These are phyloP conservation scores for Hibiscus trionum DNA, from an alignment of 345 rosid species.

Conservation along the genomic window DNA sequence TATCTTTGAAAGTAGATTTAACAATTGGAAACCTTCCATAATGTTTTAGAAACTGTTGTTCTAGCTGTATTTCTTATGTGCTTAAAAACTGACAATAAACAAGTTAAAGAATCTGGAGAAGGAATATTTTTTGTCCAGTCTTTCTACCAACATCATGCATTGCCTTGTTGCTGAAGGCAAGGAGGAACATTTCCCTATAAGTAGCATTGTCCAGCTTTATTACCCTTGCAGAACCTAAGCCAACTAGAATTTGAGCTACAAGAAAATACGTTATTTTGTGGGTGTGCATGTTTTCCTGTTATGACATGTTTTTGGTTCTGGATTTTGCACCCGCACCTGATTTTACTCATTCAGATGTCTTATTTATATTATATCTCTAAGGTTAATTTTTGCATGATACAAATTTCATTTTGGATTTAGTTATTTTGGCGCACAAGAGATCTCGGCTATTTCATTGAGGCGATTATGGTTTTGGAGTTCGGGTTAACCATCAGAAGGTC, in stretches of 20 bases:
- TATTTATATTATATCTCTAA: not conserved
- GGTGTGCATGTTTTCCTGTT: not conserved
- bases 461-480: constrained; percentile 85
- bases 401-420: constrained; percentile 31
- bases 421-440: constrained; percentile 69
- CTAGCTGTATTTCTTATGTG: not conserved
- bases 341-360: not conserved
- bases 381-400: not conserved
- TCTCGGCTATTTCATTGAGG: constrained; percentile 76
- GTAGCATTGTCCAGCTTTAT: not conserved
- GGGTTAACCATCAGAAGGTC: constrained; percentile 79
- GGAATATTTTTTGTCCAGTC: not conserved
- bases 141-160: not conserved
- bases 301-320: not conserved
- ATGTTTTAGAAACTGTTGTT: not conserved
- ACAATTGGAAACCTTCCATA: not conserved
- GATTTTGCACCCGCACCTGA: not conserved
- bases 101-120: not conserved
- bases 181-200: not conserved
- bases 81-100: not conserved
- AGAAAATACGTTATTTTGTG: constrained; percentile 1
- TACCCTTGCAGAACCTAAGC: not conserved
- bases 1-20: not conserved
- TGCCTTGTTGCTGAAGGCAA: not conserved
- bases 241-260: not conserved